phyloP scores from a whole-genome alignment of 306 rosid genomes.

The Rosa lucieae region DNA sequence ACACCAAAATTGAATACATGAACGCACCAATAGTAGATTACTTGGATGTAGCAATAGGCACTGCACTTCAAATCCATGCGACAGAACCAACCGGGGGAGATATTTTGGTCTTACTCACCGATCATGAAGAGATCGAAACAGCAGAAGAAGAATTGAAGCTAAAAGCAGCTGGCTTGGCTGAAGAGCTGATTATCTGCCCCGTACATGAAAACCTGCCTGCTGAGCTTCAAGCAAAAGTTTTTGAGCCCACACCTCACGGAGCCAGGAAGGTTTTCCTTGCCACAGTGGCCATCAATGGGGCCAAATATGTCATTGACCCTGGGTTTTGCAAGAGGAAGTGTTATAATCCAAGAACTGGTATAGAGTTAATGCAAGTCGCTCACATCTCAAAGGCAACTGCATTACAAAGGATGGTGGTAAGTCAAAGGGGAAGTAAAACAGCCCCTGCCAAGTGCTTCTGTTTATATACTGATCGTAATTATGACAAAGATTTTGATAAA shows the following conservation, averaged over 20 bases:
- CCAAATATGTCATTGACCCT: constrained; percentile 84
- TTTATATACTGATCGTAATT: constrained; percentile 57
- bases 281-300: constrained; percentile 48
- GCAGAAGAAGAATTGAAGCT: constrained; percentile 84
- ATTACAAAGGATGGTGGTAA: constrained; percentile 59
- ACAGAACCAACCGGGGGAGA: constrained; percentile 70
- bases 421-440: constrained; percentile 13
- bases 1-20: not conserved
- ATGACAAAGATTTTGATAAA: constrained; percentile 64
- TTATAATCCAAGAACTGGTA: constrained; percentile 79
- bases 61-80: constrained; percentile 76
- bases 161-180: constrained; percentile 64
- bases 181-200: constrained; percentile 68
- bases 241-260: constrained; percentile 88
- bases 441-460: constrained; percentile 62
- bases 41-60: constrained; percentile 76
- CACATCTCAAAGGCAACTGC: constrained; percentile 90
- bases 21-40: not conserved
- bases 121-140: constrained; percentile 89
- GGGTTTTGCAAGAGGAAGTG: constrained; percentile 74
- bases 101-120: constrained; percentile 76
- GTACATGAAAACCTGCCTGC: not conserved
- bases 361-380: constrained; percentile 65
- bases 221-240: constrained; percentile 50
- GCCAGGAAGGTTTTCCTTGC: constrained; percentile 85